Evolutionary conservation across 257 asterid genomes (phyloP).

Genomic region (Ballota nigra): DNA sequence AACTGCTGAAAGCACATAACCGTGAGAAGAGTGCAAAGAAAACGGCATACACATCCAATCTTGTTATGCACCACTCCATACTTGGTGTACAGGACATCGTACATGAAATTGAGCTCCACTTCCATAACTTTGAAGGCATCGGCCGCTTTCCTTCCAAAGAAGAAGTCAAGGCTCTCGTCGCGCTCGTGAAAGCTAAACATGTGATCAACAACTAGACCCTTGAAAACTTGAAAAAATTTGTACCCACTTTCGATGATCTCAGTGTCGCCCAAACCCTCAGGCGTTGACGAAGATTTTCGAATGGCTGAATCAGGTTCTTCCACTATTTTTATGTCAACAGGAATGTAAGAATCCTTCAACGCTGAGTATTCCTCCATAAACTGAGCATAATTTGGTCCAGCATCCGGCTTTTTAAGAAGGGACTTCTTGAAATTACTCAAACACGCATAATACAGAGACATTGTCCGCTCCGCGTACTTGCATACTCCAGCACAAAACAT

Average conservation of each 20-base stretch:
- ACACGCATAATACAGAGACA: slow-evolving; percentile 15
- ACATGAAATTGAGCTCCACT: slow-evolving; percentile 33
- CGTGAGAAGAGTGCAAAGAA: slow-evolving; percentile 3
- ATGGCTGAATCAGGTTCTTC: not conserved
- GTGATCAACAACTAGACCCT: slow-evolving; percentile 29
- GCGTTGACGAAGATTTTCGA: not conserved
- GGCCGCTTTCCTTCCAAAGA: not conserved
- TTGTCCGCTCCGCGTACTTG: slow-evolving; percentile 34
- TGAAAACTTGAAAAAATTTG: not conserved
- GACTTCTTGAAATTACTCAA: slow-evolving; percentile 16
- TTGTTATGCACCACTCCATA: not conserved
- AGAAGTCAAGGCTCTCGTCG: slow-evolving; percentile 1
- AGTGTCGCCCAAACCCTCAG: not conserved
- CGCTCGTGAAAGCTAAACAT: slow-evolving; percentile 26
- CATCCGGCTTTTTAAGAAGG: slow-evolving; percentile 13
- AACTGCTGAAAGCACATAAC: slow-evolving; percentile 3
- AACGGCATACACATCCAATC: slow-evolving; percentile 2
- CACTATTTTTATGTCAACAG: not conserved
- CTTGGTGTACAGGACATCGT: slow-evolving; percentile 36
- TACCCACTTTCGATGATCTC: not conserved
- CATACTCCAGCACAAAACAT: slow-evolving; percentile 18
- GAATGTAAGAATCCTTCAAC: not conserved
- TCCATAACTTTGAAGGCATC: slow-evolving; percentile 32
- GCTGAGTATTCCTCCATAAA: slow-evolving; percentile 26
- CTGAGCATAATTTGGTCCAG: slow-evolving; percentile 33